phyloP scores from a whole-genome alignment of 495 filamentous ascomycete genomes.

The Aspergillus asperescens region DNA sequence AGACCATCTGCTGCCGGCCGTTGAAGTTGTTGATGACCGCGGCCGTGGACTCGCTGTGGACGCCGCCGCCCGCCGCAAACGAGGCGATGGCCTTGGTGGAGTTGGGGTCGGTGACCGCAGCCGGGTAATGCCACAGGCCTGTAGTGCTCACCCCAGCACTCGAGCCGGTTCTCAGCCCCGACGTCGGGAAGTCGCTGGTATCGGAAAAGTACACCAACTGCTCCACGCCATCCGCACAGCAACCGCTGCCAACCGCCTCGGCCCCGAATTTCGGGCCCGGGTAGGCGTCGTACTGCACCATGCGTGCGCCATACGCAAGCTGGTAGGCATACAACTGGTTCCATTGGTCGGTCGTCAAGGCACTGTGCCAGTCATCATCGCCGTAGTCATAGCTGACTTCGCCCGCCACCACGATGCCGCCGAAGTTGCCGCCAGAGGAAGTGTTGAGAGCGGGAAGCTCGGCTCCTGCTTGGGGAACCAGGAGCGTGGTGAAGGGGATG shows the following conservation, averaged over 20 bases:
- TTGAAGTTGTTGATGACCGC: conserved; percentile 57
- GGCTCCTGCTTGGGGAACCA: conserved; percentile 49
- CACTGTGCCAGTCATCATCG: conserved; percentile 42
- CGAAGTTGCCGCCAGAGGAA: conserved; percentile 48
- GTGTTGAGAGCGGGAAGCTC: conserved; percentile 48
- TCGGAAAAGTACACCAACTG: conserved; percentile 49
- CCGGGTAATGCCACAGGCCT: conserved; percentile 55
- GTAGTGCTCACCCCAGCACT: conserved; percentile 45
- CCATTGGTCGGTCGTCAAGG: conserved; percentile 54
- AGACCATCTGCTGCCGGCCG: conserved; percentile 57
- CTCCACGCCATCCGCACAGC: conserved; percentile 46
- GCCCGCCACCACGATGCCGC: conserved; percentile 51
- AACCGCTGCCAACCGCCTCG: conserved; percentile 34
- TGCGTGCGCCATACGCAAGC: conserved; percentile 51
- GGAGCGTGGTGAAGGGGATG: conserved; percentile 51
- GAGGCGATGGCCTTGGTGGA: conserved; percentile 50
- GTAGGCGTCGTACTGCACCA: conserved; percentile 57
- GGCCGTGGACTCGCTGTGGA: conserved; percentile 35
- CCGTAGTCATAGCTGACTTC: conserved; percentile 54
- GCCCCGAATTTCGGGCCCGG: conserved; percentile 49
- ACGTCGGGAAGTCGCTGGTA: conserved; percentile 42
- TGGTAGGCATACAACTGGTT: conserved; percentile 53
- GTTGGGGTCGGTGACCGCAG: conserved; percentile 47
- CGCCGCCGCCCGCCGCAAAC: conserved; percentile 39
- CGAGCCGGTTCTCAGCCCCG: conserved; percentile 42